Percentiles rank a stretch among this genome's conserved stretches.
phyloP scores from a whole-genome alignment of 208 protist species.

The Leptomonas seymouri region DNA sequence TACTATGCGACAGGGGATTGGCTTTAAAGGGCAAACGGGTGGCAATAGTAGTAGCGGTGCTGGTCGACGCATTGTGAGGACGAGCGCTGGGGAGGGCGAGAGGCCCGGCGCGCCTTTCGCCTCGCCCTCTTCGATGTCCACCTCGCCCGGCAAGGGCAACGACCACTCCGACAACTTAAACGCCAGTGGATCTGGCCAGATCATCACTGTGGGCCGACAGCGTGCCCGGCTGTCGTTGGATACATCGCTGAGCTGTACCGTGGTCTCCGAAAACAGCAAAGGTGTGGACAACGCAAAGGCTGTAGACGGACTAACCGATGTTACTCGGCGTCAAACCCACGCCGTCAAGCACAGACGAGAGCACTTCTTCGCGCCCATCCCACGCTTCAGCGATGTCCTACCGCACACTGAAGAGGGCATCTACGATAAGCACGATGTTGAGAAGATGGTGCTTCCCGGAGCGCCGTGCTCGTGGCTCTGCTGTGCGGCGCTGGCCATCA shows the following conservation, averaged over 20 bases:
- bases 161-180: too few relatives aligned
- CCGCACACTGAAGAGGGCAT: conserved; percentile 25
- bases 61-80: conserved; percentile 3
- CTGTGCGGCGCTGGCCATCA: conserved; percentile 77
- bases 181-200: background rate
- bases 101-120: background rate
- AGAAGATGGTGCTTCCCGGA: conserved; percentile 45
- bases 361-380: conserved; percentile 60
- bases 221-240: conserved; percentile 4
- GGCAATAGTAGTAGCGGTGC: background rate
- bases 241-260: conserved; percentile 1
- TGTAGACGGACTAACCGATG: conserved; percentile 34
- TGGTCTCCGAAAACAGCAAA: background rate
- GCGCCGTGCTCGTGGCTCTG: conserved; percentile 84
- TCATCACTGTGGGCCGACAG: conserved; percentile 14
- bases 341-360: conserved; percentile 48
- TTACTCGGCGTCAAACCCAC: conserved; percentile 35
- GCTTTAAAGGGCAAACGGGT: conserved; percentile 21
- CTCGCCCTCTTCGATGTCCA: background rate
- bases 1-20: conserved; percentile 31
- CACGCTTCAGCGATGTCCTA: conserved; percentile 44
- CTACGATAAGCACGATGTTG: conserved; percentile 41
- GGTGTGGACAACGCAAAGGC: conserved; percentile 23
- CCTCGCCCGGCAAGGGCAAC: too few relatives aligned
- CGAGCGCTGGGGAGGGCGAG: background rate